Percentiles rank a stretch among this genome's conserved stretches.
phyloP scores from a whole-genome alignment of 2,329 filamentous ascomycete genomes.

The Clarireedia paspali region DNA sequence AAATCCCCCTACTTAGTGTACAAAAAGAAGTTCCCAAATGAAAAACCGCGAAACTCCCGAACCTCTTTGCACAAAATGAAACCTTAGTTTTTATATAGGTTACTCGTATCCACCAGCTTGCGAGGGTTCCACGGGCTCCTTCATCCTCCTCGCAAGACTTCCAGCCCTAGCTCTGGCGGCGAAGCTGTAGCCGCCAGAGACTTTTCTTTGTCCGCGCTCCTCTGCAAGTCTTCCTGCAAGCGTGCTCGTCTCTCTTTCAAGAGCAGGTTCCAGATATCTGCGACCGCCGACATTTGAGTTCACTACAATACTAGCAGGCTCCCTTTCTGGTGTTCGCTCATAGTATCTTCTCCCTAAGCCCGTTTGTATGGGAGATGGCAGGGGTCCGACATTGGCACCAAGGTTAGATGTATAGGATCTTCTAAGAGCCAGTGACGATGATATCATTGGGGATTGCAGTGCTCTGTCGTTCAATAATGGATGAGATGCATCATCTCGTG shows the following conservation, averaged over 20 bases:
- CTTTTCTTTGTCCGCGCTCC: slow-evolving; percentile 24
- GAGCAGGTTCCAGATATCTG: slow-evolving; percentile 25
- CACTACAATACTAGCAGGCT: slow-evolving; percentile 13
- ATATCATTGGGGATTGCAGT: neutral
- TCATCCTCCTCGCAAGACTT: slow-evolving; percentile 19
- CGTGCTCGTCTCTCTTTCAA: slow-evolving; percentile 26
- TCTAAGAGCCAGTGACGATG: slow-evolving; percentile 15
- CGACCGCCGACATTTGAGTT: slow-evolving; percentile 15
- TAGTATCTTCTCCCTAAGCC: slow-evolving; percentile 11
- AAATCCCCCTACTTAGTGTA: slow-evolving; percentile 1
- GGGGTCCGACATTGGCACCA: slow-evolving; percentile 47
- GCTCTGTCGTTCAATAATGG: slow-evolving; percentile 29
- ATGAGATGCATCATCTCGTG: slow-evolving; percentile 36
- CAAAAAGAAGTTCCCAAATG: neutral
- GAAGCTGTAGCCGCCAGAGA: slow-evolving; percentile 20
- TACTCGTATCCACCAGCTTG: slow-evolving; percentile 18
- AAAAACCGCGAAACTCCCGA: slow-evolving; percentile 1
- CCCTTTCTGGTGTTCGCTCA: slow-evolving; percentile 6
- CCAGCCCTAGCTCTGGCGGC: slow-evolving; percentile 16
- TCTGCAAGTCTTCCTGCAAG: slow-evolving; percentile 20
- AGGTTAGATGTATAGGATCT: slow-evolving; percentile 32
- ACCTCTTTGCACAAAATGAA: slow-evolving; percentile 1
- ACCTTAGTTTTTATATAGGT: slow-evolving; percentile 1
- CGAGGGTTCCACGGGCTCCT: slow-evolving; percentile 17
- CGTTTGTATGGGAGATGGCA: slow-evolving; percentile 35